Percentiles rank a stretch among this genome's conserved stretches.
phyloP scores from a whole-genome alignment of 768 basidiomycete genomes.

The Lactarius pseudohatsudake region DNA sequence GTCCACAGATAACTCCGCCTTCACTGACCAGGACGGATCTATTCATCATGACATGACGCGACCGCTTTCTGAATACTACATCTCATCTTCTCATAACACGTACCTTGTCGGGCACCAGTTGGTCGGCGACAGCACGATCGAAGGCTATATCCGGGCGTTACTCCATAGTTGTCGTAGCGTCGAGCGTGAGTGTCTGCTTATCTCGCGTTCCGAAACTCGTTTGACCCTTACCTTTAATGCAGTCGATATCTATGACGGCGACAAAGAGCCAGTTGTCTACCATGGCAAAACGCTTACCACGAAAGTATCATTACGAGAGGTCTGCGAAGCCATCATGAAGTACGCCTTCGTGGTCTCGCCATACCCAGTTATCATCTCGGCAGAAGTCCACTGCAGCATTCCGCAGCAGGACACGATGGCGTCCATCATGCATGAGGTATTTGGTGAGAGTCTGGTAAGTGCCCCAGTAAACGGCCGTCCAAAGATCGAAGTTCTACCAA shows the following conservation, averaged over 20 bases:
- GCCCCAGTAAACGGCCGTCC: conserved; percentile 48
- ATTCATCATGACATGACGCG: conserved; percentile 84
- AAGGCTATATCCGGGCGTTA: conserved; percentile 90
- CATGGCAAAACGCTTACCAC: conserved; percentile 89
- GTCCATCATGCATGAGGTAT: conserved; percentile 64
- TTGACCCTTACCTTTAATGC: conserved; percentile 14
- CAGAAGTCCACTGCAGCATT: conserved; percentile 84
- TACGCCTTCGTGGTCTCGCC: conserved; percentile 91
- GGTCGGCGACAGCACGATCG: conserved; percentile 84
- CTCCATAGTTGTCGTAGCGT: conserved; percentile 91
- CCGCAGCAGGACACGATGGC: conserved; percentile 80
- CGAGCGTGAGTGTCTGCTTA: conserved; percentile 59
- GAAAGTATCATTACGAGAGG: conserved; percentile 76
- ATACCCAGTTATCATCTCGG: conserved; percentile 90
- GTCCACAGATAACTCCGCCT: conserved; percentile 72
- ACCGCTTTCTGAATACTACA: conserved; percentile 83
- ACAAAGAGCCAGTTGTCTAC: conserved; percentile 78
- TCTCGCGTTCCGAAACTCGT: background rate
- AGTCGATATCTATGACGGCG: conserved; percentile 96
- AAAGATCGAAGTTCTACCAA: conserved; percentile 63
- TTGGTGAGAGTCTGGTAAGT: conserved; percentile 54
- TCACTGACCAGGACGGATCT: conserved; percentile 50
- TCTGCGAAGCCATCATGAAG: conserved; percentile 79
- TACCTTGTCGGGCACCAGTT: conserved; percentile 87
- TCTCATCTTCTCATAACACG: conserved; percentile 91